Evolutionary conservation across 2,329 filamentous ascomycete genomes (phyloP), one percentile per base, ranked within the genome.

Genomic region (Hypoxylon sp.): DNA sequence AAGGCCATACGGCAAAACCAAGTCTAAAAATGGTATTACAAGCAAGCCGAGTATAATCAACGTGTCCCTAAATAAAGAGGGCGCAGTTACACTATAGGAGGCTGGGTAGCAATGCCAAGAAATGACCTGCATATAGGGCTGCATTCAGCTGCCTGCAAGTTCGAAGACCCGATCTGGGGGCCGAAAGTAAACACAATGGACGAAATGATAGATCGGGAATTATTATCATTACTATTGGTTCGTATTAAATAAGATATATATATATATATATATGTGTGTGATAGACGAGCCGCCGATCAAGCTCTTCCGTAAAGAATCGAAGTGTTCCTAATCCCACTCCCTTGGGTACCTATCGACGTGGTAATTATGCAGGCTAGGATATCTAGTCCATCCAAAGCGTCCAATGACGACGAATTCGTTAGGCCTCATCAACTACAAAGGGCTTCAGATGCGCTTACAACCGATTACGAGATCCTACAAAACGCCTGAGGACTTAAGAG

Each of bases 81-180:
- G 52, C 52, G 40, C 38, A 45, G 40, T 33, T 20, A 8, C 16
- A 20, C n/a, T n/a, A n/a, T n/a, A 8, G n/a, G 20, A 12, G 4
- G 9, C 30, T 33, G 24, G 48, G 36, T 7, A 3, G 16, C 61
- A 50, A 24, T 26, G 54, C 60, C 56, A 64, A 60, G 64, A 64
- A 14, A 40, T 56, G 52, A 42, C 59, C 45, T 58, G 60, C 59
- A 67, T 53, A 50, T 53, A 50, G 26, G 55, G 51, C 55, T 60
- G 61, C 55, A 61, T 65, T 52, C 45, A 61, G 45, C 55, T 56
- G 26, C 38, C 40, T 66, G 36, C 36, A 40, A 20, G n/a, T n/a
- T n/a, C 6, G 24, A 3, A 26, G 6, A 32, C 50, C 28, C 44
- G 61, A 64, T 61, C 49, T 54, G 32, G 42, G n/a, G 46, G 28